phyloP scores from a whole-genome alignment of 2,329 filamentous ascomycete genomes.

The Ampelomyces quisqualis region DNA sequence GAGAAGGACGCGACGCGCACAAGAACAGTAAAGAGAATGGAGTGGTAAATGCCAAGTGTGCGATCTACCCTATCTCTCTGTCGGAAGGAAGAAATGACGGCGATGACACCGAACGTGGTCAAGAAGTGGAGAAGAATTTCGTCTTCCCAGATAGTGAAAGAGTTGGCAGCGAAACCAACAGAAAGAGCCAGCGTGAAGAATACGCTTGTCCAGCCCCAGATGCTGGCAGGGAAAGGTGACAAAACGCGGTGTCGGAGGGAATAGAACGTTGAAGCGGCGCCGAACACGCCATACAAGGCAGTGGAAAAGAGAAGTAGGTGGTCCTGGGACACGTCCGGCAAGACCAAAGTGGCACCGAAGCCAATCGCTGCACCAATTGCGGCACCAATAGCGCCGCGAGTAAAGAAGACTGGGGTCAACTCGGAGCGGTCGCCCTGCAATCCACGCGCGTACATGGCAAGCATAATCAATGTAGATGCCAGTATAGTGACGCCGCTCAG shows the following conservation, averaged over 20 bases:
- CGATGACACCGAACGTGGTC: constrained; percentile 78
- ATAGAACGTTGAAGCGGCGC: constrained; percentile 46
- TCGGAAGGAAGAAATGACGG: constrained; percentile 72
- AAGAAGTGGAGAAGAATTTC: constrained; percentile 91
- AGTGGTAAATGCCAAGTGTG: constrained; percentile 79
- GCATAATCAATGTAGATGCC: constrained; percentile 63
- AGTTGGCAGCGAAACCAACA: constrained; percentile 94
- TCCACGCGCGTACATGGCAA: constrained; percentile 71
- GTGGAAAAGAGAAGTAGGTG: constrained; percentile 47
- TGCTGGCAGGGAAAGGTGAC: constrained; percentile 65
- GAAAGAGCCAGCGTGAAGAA: constrained; percentile 83
- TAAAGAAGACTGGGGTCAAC: constrained; percentile 56
- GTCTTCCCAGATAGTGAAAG: constrained; percentile 98
- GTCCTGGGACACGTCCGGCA: constrained; percentile 43
- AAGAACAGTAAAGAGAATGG: constrained; percentile 76
- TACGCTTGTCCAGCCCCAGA: constrained; percentile 87
- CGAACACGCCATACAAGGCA: constrained; percentile 43
- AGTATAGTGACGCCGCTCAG: constrained; percentile 73
- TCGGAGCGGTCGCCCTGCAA: constrained; percentile 56
- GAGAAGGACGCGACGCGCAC: constrained; percentile 82
- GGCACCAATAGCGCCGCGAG: constrained; percentile 53
- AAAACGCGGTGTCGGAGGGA: constrained; percentile 47
- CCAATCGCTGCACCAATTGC: constrained; percentile 46
- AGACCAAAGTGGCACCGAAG: constrained; percentile 49
- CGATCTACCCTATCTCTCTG: constrained; percentile 67